These are phyloP conservation scores for Macrolepiota dolichaula DNA, from an alignment of 768 basidiomycete species.

Conservation along the genomic window DNA sequence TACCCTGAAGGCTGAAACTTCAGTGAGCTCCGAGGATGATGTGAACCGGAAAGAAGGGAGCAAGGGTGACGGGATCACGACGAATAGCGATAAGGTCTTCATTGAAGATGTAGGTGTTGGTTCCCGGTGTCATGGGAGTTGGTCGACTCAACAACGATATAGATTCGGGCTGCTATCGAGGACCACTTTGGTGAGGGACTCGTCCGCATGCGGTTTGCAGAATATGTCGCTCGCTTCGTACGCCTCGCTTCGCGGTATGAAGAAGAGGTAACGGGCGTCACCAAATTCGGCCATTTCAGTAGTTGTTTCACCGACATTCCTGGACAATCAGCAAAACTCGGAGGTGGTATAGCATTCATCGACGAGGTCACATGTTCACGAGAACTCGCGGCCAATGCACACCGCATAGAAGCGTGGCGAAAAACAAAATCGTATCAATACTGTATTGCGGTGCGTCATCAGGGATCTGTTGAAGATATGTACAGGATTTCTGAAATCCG, in stretches of 20 bases:
- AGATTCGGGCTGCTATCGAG: conserved; percentile 87
- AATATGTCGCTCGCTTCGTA: conserved; percentile 86
- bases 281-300: conserved; percentile 72
- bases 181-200: conserved; percentile 89
- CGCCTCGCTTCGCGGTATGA: conserved; percentile 89
- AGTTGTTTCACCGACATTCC: conserved; percentile 45
- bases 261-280: conserved; percentile 74
- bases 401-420: conserved; percentile 92
- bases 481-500: conserved; percentile 7
- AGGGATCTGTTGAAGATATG: neutral
- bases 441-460: conserved; percentile 51
- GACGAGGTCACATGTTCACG: conserved; percentile 65
- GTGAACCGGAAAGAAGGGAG: conserved; percentile 61
- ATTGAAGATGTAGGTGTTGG: conserved; percentile 82
- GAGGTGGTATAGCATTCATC: conserved; percentile 76
- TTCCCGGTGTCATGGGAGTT: neutral
- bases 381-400: conserved; percentile 74
- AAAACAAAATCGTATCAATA: conserved; percentile 78
- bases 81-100: conserved; percentile 75
- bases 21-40: conserved; percentile 67
- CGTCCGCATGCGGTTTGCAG: conserved; percentile 85
- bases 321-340: conserved; percentile 51
- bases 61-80: conserved; percentile 56
- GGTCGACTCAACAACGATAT: conserved; percentile 4
- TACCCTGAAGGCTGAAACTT: conserved; percentile 62